A percentile compares a stretch with the other conserved stretches of the same genome.
These are phyloP conservation scores for Saccharomycopsis sp. DNA, from an alignment of 805 yeast genomes.

Conservation along the genomic window DNA sequence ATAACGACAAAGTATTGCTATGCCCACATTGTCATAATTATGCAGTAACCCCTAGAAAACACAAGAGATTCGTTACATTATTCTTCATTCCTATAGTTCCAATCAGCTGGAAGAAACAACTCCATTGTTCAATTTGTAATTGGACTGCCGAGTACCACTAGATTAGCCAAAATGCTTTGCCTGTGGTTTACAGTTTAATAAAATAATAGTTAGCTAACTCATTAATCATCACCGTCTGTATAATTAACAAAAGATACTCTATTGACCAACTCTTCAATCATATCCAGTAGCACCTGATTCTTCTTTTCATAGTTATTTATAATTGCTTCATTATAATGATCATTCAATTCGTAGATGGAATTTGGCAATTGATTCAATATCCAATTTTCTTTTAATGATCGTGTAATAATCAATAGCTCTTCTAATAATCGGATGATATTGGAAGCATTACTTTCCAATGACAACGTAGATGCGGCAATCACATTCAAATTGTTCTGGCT, in stretches of 20 bases:
- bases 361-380: constrained; percentile 19
- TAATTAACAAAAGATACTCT: constrained; percentile 12
- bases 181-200: not conserved
- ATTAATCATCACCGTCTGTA: not conserved
- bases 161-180: not conserved
- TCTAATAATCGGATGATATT: constrained; percentile 16
- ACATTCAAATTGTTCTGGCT: constrained; percentile 11
- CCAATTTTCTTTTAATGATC: constrained; percentile 19
- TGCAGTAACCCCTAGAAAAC: constrained; percentile 44
- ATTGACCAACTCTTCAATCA: constrained; percentile 17
- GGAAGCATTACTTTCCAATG: constrained; percentile 16
- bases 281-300: constrained; percentile 12
- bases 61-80: constrained; percentile 45
- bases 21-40: constrained; percentile 57
- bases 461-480: constrained; percentile 18
- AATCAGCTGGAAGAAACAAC: constrained; percentile 43
- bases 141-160: constrained; percentile 32
- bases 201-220: not conserved
- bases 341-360: constrained; percentile 13
- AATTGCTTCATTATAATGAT: constrained; percentile 16
- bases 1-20: constrained; percentile 21
- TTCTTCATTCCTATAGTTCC: constrained; percentile 53
- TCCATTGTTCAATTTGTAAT: constrained; percentile 46
- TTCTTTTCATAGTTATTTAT: constrained; percentile 17
- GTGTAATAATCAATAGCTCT: constrained; percentile 18